Percentiles rank a stretch among this genome's conserved stretches.
Conservation (phyloP, 306 rosid genomes). For the Rosa multiflora region DNA sequence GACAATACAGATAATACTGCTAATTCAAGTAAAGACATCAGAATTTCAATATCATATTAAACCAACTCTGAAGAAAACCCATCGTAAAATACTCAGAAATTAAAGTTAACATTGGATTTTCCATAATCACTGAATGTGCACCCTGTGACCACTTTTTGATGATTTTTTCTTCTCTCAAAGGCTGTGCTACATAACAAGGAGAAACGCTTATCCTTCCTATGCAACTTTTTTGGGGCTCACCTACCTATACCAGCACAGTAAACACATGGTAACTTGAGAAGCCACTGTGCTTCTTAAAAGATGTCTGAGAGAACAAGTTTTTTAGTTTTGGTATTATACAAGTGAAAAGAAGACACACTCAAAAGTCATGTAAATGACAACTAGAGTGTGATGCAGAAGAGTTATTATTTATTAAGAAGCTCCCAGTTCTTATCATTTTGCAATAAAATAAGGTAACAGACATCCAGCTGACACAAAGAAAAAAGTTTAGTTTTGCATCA, state of each 20-base stretch:
- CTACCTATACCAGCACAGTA: neutral
- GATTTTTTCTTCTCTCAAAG: no score
- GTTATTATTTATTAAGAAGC: neutral
- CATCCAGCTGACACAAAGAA: neutral
- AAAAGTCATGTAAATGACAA: neutral
- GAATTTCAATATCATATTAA: neutral
- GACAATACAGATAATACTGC: neutral
- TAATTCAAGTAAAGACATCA: neutral
- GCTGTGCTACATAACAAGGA: no score
- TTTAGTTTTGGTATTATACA: neutral
- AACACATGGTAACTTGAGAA: neutral
- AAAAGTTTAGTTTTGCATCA: neutral
- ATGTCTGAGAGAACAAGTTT: neutral
- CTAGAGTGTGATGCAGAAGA: neutral
- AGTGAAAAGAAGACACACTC: neutral
- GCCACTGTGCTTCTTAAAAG: neutral
- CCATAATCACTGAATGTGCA: neutral
- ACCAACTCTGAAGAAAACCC: neutral
- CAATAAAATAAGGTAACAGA: neutral
- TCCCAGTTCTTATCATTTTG: neutral
- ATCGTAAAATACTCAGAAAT: neutral
- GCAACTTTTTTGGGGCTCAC: neutral
- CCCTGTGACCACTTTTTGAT: neutral
- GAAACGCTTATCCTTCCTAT: neutral
- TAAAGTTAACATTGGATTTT: neutral